Percentiles rank a stretch among this genome's conserved stretches.
Evolutionary conservation across 352 stramenopile genomes (phyloP).

Genomic region (Pythium angustatum): DNA sequence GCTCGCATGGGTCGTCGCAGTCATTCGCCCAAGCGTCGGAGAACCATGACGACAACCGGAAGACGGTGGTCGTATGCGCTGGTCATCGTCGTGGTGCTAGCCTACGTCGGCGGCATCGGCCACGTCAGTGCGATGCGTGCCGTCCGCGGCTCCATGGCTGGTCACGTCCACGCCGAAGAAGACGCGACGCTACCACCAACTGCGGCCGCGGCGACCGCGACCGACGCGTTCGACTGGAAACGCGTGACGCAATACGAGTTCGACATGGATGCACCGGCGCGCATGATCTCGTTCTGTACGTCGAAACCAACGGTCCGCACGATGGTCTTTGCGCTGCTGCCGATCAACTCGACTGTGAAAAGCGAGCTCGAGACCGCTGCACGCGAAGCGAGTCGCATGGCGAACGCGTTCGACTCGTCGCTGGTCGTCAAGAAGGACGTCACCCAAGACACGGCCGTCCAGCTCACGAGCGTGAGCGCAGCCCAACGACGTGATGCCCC

Average conservation of each 20-base stretch:
- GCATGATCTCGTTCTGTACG: conserved; percentile 13
- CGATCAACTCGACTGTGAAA: conserved; percentile 9
- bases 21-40: too few relatives aligned
- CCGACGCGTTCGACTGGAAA: not conserved
- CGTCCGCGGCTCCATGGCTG: too few relatives aligned
- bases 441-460: not conserved
- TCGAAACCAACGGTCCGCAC: not conserved
- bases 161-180: too few relatives aligned
- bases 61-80: too few relatives aligned
- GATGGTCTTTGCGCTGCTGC: conserved; percentile 17
- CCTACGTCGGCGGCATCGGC: too few relatives aligned
- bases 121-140: too few relatives aligned
- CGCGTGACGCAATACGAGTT: conserved; percentile 16
- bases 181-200: not conserved
- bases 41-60: too few relatives aligned
- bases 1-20: too few relatives aligned
- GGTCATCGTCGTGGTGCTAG: too few relatives aligned
- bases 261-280: not conserved
- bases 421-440: conserved; percentile 7
- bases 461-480: not conserved
- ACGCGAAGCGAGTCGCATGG: conserved; percentile 13
- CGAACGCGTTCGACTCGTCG: conserved; percentile 11
- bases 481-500: not conserved
- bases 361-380: conserved; percentile 4
- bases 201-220: not conserved